Evolutionary conservation across 805 yeast species (phyloP), one percentile per base, ranked within the genome.

Genomic region (Metschnikowia lunata): DNA sequence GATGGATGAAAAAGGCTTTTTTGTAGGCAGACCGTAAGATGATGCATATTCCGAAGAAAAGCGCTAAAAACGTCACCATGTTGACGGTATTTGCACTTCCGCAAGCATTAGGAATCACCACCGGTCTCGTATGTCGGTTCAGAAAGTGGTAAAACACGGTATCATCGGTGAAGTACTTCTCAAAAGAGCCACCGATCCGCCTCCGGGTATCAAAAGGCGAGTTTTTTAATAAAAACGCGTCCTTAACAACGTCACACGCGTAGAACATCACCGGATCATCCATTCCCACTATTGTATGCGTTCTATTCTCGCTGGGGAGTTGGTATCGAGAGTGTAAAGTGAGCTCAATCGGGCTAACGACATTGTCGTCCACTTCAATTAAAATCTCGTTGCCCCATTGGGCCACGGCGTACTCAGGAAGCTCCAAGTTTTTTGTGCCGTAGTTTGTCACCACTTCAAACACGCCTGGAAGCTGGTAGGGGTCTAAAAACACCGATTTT

Each of bases 371-470:
- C 6, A 66, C 47, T 43, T 64, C 67, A 36, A 69, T 43, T 30
- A 71, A 50, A 4, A 66, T 47, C 45, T 71, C 74, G 45, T 57
- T 64, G 0, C 76, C 76, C 75, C 75, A 71, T 39, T 59, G 59
- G 2, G 44, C 26, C 8, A 68, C 54, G 14, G 60, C 56, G 49
- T 71, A 71, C 34, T 55, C 72, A 0, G 76, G 75, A 10, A 67
- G 55, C 51, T 71, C 76, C 42, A 71, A 54, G 47, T 71, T 69
- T 12, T 50, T 45, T 8, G 60, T 50, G 1, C 76, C 76, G 40
- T 57, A 58, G 23, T 58, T 54, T 11, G 60, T 52, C 9, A 68
- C 49, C 6, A 63, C 48, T 1, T 40, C 41, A 18, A 62, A 48
- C 23, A 47, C 49, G 1, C 50, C 50, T 1, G 70, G 67, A 1